A percentile compares a stretch with the other conserved stretches of the same genome.
Evolutionary conservation across 805 yeast species (phyloP).

Genomic region (Ogataea saltuana): DNA sequence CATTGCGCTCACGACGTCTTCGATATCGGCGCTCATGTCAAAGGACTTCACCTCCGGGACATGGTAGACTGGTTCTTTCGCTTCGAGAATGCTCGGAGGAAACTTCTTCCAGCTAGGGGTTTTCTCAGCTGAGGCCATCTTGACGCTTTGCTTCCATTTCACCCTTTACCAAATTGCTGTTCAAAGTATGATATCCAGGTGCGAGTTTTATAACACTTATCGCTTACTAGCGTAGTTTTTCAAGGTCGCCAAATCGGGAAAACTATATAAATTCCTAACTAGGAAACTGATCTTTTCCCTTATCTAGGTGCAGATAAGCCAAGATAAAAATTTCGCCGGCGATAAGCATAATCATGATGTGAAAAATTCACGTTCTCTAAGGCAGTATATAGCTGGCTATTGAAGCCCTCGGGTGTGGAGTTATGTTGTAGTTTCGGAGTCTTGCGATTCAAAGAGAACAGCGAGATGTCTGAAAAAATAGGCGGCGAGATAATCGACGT

Average conservation of each 20-base stretch:
- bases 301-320: too few relatives aligned
- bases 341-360: not conserved
- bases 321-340: too few relatives aligned
- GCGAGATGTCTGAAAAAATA: constrained; percentile 1
- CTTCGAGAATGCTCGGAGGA: constrained; percentile 11
- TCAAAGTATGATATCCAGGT: too few relatives aligned
- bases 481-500: not conserved
- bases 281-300: not conserved
- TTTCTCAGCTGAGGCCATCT: not conserved
- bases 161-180: too few relatives aligned
- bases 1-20: constrained; percentile 19
- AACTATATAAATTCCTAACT: not conserved
- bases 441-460: too few relatives aligned
- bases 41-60: constrained; percentile 15
- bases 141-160: too few relatives aligned
- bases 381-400: too few relatives aligned
- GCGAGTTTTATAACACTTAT: too few relatives aligned
- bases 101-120: constrained; percentile 8
- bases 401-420: too few relatives aligned
- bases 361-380: too few relatives aligned
- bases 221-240: too few relatives aligned
- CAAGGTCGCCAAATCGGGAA: not conserved
- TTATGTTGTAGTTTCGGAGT: too few relatives aligned
- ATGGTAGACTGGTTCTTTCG: constrained; percentile 13
- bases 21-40: constrained; percentile 15